Base-by-base conservation (phyloP, 192 early-diverging fungal genomes). In the Coemansia sp. region DNA sequence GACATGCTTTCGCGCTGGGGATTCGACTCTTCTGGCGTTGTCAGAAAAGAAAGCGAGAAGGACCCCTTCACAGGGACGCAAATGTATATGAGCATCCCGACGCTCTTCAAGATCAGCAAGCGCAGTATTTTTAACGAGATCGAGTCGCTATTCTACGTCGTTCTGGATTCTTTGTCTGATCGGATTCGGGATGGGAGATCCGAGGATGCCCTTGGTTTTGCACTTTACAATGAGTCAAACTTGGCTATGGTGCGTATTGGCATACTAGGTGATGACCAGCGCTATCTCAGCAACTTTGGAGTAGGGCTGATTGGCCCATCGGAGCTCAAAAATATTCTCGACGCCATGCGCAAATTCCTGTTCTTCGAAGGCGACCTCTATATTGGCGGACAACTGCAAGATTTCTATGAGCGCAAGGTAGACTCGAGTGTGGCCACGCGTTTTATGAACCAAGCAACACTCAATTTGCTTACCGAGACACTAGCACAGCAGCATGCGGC, bases 41-140 rank as follows among this genome's bases (percentile, higher is more conserved):
- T 32, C 13, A 0, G 19, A 0, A 40, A 40, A 5, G 33, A 60
- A 2, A 17, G 21, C 4, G 19, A n/a, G 4, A 60, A 47, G 16
- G 35, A 59, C 55, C 11, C 52, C 0, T 37, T 60, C 10, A 68
- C 58, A 0, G 67, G 58, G 0, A 68, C 58, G 0, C 57, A n/a
- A 6, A 8, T 46, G 17, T 69, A 69, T 13, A 62, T 69, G 58
- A 69, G 67, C 14, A 53, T 69, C 8, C 67, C 49, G 21, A 43
- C 64, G n/a, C 62, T 74, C 53, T 30, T 55, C 26, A 55, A 16
- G 9, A 26, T 32, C 23, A 9, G 28, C 13, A 28, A 6, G 28
- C 53, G 30, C 2, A 14, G 53, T 4, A 4, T 55, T 3, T 13
- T 32, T 11, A 55, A 55, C 8, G 53, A 55, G 30, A 28, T 55